Percentiles rank a stretch among this genome's conserved stretches.
phyloP scores from a whole-genome alignment of 2,329 filamentous ascomycete genomes.

The Coniochaeta pulveracea region DNA sequence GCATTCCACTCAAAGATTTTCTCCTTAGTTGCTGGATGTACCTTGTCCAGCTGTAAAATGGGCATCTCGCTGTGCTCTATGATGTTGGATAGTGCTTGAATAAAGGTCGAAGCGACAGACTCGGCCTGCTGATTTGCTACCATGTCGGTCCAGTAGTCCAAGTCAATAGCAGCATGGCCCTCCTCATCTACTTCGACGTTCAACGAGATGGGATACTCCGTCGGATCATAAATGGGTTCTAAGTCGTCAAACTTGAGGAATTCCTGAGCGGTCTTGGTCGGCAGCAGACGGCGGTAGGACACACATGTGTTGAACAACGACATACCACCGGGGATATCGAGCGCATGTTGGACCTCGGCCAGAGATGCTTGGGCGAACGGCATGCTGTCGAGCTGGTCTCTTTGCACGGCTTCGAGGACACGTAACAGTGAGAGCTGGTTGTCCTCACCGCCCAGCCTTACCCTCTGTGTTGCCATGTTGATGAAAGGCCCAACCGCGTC shows the following conservation, averaged over 20 bases:
- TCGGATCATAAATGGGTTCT: constrained; percentile 11
- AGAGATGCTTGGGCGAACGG: constrained; percentile 11
- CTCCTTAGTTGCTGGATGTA: constrained; percentile 8
- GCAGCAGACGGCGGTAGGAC: constrained; percentile 11
- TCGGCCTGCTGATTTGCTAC: constrained; percentile 9
- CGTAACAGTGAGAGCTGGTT: constrained; percentile 5
- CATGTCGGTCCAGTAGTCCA: constrained; percentile 14
- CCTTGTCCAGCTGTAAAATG: constrained; percentile 8
- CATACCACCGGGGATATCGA: constrained; percentile 12
- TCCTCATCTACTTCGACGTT: constrained; percentile 11
- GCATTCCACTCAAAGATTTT: constrained; percentile 12
- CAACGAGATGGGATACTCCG: constrained; percentile 14
- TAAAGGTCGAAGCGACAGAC: constrained; percentile 10
- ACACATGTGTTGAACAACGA: constrained; percentile 14
- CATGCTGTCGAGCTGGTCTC: constrained; percentile 12
- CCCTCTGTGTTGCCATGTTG: constrained; percentile 14
- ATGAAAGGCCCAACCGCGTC: constrained; percentile 14
- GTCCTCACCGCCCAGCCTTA: constrained; percentile 3
- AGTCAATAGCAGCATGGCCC: constrained; percentile 9
- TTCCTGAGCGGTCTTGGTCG: neutral
- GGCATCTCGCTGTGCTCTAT: constrained; percentile 6
- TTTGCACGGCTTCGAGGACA: constrained; percentile 12
- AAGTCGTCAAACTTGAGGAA: constrained; percentile 9
- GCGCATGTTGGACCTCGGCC: constrained; percentile 14
- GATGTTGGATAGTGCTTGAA: constrained; percentile 11